Evolutionary conservation across 192 early-diverging fungal genomes (phyloP).

Genomic region (Pilobolus umbonatus): DNA sequence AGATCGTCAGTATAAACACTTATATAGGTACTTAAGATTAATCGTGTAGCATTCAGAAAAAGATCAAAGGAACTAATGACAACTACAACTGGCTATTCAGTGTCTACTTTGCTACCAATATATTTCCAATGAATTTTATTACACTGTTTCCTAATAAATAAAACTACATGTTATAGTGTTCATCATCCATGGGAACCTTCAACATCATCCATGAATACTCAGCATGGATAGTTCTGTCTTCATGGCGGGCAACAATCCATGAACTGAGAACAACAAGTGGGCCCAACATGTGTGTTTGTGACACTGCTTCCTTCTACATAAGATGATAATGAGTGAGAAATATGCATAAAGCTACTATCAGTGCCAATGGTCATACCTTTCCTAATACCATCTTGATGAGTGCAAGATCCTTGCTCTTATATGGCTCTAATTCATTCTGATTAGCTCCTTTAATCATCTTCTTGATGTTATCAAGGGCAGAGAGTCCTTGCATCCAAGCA

Average conservation of each 20-base stretch:
- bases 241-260: constrained; percentile 22
- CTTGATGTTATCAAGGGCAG: constrained; percentile 18
- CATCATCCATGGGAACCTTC: constrained; percentile 16
- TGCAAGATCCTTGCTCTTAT: constrained; percentile 22
- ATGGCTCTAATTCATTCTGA: constrained; percentile 7
- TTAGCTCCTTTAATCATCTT: constrained; percentile 10
- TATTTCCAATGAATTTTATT: no score
- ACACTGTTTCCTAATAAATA: constrained; percentile 15
- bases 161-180: constrained; percentile 7
- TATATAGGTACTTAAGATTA: no score
- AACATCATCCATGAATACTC: constrained; percentile 15
- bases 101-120: no score
- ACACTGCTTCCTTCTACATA: constrained; percentile 19
- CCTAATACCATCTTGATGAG: constrained; percentile 22
- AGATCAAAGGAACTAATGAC: no score
- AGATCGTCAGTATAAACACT: no score
- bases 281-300: constrained; percentile 23
- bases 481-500: constrained; percentile 26
- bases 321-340: no score
- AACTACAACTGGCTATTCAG: no score
- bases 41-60: no score
- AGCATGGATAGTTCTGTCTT: constrained; percentile 22
- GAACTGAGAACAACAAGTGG: constrained; percentile 22
- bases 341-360: no score
- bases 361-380: constrained; percentile 17